Percentiles rank a stretch among this genome's conserved stretches.
These are phyloP conservation scores for Pichia sp. DNA, from an alignment of 1,139 yeast genomes.

Conservation along the genomic window DNA sequence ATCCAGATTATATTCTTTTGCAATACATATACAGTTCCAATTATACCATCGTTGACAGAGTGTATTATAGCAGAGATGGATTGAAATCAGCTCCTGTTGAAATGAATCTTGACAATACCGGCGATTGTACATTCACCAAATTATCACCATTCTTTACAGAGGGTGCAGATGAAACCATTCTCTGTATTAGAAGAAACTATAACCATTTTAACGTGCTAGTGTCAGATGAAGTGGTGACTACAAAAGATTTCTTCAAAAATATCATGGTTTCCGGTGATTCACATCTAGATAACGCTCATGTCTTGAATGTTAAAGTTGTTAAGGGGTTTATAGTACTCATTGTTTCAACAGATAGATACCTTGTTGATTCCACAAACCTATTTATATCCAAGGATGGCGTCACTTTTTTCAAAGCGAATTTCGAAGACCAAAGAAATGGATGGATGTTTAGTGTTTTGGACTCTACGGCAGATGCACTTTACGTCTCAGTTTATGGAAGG, in stretches of 20 bases:
- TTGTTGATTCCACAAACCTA: constrained; percentile 36
- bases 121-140: constrained; percentile 47
- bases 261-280: constrained; percentile 22
- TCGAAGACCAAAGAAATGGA: constrained; percentile 31
- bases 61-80: constrained; percentile 47
- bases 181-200: constrained; percentile 40
- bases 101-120: constrained; percentile 29
- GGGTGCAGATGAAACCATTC: constrained; percentile 38
- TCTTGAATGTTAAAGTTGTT: constrained; percentile 42
- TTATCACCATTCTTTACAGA: constrained; percentile 33
- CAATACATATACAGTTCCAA: constrained; percentile 8
- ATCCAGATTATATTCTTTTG: constrained; percentile 20
- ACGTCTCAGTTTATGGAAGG: constrained; percentile 26
- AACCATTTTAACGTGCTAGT: constrained; percentile 41
- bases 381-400: constrained; percentile 54
- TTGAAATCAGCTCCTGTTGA: constrained; percentile 37
- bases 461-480: constrained; percentile 50
- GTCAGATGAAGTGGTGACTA: constrained; percentile 35
- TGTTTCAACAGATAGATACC: constrained; percentile 42
- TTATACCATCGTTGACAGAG: neutral
- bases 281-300: constrained; percentile 24
- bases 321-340: constrained; percentile 48
- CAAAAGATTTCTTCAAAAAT: constrained; percentile 51
- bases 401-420: constrained; percentile 44
- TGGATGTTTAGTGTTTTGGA: constrained; percentile 48